These are phyloP conservation scores for Speleostelium caveatum DNA, from an alignment of 78 protist species.

Conservation along the genomic window DNA sequence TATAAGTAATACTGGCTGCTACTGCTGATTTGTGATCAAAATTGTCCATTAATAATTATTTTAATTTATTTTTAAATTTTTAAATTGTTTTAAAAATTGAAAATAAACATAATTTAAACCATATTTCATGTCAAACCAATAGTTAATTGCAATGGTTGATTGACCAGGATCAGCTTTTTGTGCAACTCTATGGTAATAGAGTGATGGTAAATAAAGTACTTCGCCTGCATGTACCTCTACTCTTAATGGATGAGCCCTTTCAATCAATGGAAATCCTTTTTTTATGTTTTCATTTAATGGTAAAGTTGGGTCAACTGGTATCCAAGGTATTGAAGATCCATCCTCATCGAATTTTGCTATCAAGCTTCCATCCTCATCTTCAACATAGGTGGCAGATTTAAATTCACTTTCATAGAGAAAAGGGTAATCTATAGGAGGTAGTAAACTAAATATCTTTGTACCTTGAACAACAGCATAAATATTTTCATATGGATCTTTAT, in stretches of 20 bases:
- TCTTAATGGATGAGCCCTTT: constrained; percentile 51
- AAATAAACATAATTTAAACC: constrained; percentile 55
- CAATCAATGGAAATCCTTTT: constrained; percentile 14
- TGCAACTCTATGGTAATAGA: constrained; percentile 70
- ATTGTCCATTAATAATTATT: no score
- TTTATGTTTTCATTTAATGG: constrained; percentile 6
- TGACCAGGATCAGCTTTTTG: constrained; percentile 1
- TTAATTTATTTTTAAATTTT: background rate
- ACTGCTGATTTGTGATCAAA: no score
- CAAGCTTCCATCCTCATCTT: background rate
- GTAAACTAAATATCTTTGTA: constrained; percentile 52
- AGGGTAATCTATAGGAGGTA: constrained; percentile 83
- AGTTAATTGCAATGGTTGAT: constrained; percentile 78
- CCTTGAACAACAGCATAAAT: constrained; percentile 76
- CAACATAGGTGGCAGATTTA: constrained; percentile 50
- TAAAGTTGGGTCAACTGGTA: constrained; percentile 77
- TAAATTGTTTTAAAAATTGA: constrained; percentile 45
- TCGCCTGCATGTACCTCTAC: constrained; percentile 74
- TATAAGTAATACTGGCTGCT: no score
- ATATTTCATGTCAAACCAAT: constrained; percentile 82
- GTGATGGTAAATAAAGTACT: constrained; percentile 72
- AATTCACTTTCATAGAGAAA: constrained; percentile 56
- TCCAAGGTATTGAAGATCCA: constrained; percentile 39
- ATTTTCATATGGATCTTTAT: constrained; percentile 82
- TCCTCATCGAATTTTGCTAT: constrained; percentile 21